phyloP scores from a whole-genome alignment of 164 flowering plant species.

The Aristolochia californica region DNA sequence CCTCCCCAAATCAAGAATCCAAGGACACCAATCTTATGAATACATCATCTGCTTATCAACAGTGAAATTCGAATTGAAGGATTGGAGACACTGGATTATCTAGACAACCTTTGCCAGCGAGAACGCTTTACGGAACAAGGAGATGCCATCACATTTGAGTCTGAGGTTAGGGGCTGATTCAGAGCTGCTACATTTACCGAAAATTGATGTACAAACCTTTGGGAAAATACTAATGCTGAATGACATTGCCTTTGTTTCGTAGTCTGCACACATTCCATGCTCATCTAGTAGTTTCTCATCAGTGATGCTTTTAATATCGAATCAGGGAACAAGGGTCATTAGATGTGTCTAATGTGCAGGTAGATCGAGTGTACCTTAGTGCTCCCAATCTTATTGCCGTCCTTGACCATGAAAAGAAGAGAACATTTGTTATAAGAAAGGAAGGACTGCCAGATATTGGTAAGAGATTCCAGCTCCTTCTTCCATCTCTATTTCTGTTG shows the following conservation, averaged over 20 bases:
- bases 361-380: conserved; percentile 75
- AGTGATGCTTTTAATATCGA: not conserved
- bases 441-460: conserved; percentile 92
- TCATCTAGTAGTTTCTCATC: not conserved
- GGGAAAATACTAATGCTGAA: not conserved
- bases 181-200: not conserved
- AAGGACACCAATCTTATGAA: too few species aligned
- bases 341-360: conserved; percentile 25
- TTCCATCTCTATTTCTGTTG: too few species aligned
- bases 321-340: not conserved
- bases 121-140: conserved; percentile 96
- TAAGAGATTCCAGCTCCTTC: too few species aligned
- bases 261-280: too few species aligned
- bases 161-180: conserved; percentile 50
- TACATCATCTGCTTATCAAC: conserved; percentile 4
- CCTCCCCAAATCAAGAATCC: too few species aligned
- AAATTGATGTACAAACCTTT: not conserved
- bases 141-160: conserved; percentile 89
- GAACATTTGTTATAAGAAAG: conserved; percentile 68
- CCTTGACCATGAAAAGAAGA: conserved; percentile 86
- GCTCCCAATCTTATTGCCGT: conserved; percentile 73
- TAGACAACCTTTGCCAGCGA: conserved; percentile 70
- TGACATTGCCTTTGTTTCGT: not conserved
- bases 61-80: conserved; percentile 99
- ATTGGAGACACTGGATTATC: conserved; percentile 86